Percentiles rank a stretch among this genome's conserved stretches.
These are phyloP conservation scores for Pugionium cornutum DNA, from an alignment of 345 rosid genomes.

Conservation along the genomic window DNA sequence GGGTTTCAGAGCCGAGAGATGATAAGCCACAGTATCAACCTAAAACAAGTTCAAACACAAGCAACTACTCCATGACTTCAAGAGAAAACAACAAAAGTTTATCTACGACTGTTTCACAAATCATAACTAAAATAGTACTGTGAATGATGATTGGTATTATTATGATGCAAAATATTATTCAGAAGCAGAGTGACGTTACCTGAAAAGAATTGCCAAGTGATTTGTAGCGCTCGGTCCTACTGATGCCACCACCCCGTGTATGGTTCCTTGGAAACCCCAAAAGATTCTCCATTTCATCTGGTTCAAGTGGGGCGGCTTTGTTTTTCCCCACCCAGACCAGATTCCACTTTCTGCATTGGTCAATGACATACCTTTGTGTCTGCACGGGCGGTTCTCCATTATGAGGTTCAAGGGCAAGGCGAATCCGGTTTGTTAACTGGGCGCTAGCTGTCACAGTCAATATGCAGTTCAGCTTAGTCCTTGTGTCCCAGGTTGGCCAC, in stretches of 20 bases:
- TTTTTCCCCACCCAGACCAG: conserved; percentile 93
- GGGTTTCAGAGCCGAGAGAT: conserved; percentile 64
- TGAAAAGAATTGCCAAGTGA: conserved; percentile 95
- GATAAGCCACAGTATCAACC: conserved; percentile 96
- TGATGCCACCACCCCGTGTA: conserved; percentile 93
- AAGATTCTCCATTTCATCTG: conserved; percentile 89
- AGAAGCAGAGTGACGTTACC: conserved; percentile 37
- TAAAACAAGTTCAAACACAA: conserved; percentile 37
- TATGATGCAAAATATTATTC: background rate
- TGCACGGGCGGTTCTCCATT: conserved; percentile 56
- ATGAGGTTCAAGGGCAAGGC: conserved; percentile 53
- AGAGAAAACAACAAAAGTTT: background rate
- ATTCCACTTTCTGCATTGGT: conserved; percentile 85
- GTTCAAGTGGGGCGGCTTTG: conserved; percentile 82
- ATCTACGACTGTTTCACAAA: background rate
- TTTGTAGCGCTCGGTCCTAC: conserved; percentile 77
- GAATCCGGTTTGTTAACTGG: conserved; percentile 68
- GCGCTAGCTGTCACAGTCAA: conserved; percentile 74
- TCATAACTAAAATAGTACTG: background rate
- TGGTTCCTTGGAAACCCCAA: conserved; percentile 88
- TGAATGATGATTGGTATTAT: background rate
- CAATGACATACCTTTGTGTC: conserved; percentile 57
- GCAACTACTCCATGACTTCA: background rate
- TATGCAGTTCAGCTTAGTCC: conserved; percentile 80
- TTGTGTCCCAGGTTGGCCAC: conserved; percentile 93